Evolutionary conservation across 163 green algal genomes (phyloP), one percentile per base, ranked within the genome.

Genomic region (Volvox carteri): DNA sequence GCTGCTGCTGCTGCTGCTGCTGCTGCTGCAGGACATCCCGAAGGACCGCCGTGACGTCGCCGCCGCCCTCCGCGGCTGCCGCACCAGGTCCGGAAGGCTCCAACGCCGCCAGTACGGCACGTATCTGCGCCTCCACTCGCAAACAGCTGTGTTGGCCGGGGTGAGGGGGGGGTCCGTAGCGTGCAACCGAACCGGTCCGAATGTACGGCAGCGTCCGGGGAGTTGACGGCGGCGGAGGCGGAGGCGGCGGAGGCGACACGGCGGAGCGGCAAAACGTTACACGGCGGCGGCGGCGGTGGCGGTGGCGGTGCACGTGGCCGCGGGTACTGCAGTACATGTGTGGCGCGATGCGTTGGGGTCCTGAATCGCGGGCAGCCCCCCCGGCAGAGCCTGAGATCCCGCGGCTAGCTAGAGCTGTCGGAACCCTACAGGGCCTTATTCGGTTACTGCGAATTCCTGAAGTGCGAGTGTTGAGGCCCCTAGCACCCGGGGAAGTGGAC

Each of bases 61-160:
- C 33, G 1, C 18, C 50, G n/a, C 5, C 14, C 11, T 54, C 46
- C 14, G 35, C 56, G 35, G 6, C 37, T 14, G 11, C 74, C 14
- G 3, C 75, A 33, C 48, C 50, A 52, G 48, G 3, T 21, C 33
- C 21, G 19, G 46, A 67, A 2, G 74, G 48, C 48, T 30, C 18
- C 48, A 2, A 28, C 52, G 77, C 77, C 50, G 33, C 30, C 44
- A 87, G 65, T 52, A 79, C 62, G 25, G 41, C 16, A 9, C 80
- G 62, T 54, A 87, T 78, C 19, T 70, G 18, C 2, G 30, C 46
- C 62, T 87, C 80, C 18, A 87, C 25, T 25, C 54, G 19, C 62
- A 78, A 70, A 46, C 80, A 79, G 12, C 80, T 87, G 78, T 3
- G 23, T 33, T 2, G 19, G 9, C 35, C 35, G 18, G 14, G n/a